These are phyloP conservation scores for Tolypocladium cylindrosporum DNA, from an alignment of 2,329 filamentous ascomycete genomes.

Conservation along the genomic window DNA sequence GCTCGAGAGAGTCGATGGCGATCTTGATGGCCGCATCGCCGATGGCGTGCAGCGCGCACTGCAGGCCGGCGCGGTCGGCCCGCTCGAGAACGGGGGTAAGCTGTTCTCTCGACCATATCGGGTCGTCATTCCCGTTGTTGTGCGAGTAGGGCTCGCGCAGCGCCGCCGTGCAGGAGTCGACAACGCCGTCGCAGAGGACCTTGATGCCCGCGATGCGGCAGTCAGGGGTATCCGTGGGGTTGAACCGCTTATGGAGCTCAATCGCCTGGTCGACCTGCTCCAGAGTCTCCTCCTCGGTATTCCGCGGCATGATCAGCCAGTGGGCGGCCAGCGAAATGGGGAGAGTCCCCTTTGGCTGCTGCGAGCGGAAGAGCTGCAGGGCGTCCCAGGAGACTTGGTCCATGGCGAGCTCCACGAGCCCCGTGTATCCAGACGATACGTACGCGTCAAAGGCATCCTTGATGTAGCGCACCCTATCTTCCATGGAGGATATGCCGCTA, in stretches of 20 bases:
- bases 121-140: neutral
- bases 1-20: constrained; percentile 41
- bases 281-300: neutral
- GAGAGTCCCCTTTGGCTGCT: neutral
- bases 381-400: neutral
- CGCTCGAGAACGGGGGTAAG: constrained; percentile 33
- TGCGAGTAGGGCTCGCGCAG: neutral
- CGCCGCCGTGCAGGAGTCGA: neutral
- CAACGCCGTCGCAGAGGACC: neutral
- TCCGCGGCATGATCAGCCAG: neutral
- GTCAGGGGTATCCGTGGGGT: neutral
- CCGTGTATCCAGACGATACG: neutral
- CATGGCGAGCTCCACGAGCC: neutral
- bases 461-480: neutral
- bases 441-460: neutral
- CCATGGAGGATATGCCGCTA: neutral
- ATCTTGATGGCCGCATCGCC: constrained; percentile 47
- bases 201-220: neutral
- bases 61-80: constrained; percentile 41
- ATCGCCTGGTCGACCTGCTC: neutral
- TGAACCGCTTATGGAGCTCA: neutral
- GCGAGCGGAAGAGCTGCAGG: neutral
- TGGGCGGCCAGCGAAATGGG: neutral
- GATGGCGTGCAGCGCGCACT: constrained; percentile 54
- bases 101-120: neutral